Evolutionary conservation across 1,284 basidiomycete species (phyloP), one percentile per base, ranked within the genome.

Genomic region (Fomitopsis palustris): DNA sequence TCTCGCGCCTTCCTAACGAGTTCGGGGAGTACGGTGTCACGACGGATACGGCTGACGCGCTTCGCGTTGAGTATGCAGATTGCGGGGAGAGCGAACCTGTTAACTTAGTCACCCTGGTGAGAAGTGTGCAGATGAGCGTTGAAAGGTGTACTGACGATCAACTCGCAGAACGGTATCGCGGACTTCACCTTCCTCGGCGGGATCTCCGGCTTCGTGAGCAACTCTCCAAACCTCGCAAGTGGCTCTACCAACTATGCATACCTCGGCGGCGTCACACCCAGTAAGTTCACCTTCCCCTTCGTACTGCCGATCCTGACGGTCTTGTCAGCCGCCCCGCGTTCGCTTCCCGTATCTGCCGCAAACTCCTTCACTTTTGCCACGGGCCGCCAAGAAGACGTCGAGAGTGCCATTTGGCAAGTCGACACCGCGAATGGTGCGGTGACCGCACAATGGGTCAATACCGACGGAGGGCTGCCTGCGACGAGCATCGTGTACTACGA

Each of bases 1-100:
- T 67, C 42, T 21, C 58, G 19, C 25, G 51, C 33, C 10, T 35
- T 0, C 41, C 62, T 4, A 70, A 68, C 64, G n/a, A 16, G 19
- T 69, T 59, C 41, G 69, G 69, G 56, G 67, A 70, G 60, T 70
- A 65, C 53, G 55, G 49, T 17, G 17, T 62, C 56, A 65, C 64
- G 2, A 51, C 29, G 14, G 58, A 61, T 52, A 45, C 33, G 6
- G 38, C 52, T 7, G 45, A 59, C 9, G 67, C 67, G 17, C 58
- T 69, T 10, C 33, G 35, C 12, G 59, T 70, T 25, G 38, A 54
- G 37, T 57, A 61, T 57, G 33, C 57, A 6, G 29, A 25, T n/a
- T 66, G 61, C 51, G 53, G 38, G 4, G 43, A 33, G 45, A 45
- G 29, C 19, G 49, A 12, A n/a, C 60, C 57, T 27, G 54, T 65